Conservation (phyloP, 768 basidiomycete species). For the Calvatia gigantea region DNA sequence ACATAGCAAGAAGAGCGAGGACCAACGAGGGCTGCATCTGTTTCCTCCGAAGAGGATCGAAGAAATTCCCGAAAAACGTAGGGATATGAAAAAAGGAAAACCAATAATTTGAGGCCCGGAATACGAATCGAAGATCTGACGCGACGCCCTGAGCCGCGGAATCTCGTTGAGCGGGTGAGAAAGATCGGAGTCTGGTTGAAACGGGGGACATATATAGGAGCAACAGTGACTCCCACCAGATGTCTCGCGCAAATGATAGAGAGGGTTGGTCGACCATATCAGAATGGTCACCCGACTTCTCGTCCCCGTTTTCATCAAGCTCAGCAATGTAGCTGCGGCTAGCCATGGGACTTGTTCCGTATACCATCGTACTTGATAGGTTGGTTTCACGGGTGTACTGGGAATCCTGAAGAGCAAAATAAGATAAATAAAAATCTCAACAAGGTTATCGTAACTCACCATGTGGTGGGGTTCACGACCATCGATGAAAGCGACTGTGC, state of each 20-base stretch:
- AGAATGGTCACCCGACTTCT: constrained; percentile 18
- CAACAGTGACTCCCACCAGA: constrained; percentile 77
- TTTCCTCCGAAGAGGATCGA: constrained; percentile 49
- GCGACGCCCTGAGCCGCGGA: constrained; percentile 41
- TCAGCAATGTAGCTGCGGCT: constrained; percentile 24
- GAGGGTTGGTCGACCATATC: constrained; percentile 56
- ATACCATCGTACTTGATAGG: constrained; percentile 17
- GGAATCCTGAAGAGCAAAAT: constrained; percentile 15
- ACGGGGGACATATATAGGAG: constrained; percentile 44
- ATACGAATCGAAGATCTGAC: constrained; percentile 59
- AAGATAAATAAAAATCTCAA: no score
- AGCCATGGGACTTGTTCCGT: not conserved
- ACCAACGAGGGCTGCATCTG: constrained; percentile 67
- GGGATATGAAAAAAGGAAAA: constrained; percentile 74
- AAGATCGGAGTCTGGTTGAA: constrained; percentile 25
- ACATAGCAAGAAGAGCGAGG: constrained; percentile 57
- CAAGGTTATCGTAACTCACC: not conserved
- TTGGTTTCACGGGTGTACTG: constrained; percentile 17
- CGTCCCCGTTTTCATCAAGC: constrained; percentile 26
- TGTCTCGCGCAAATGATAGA: constrained; percentile 62
- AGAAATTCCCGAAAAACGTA: constrained; percentile 57
- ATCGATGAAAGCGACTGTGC: not conserved
- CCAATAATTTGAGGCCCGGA: constrained; percentile 65
- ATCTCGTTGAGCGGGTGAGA: constrained; percentile 43
- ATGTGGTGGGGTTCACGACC: not conserved